phyloP scores from a whole-genome alignment of 164 flowering plant genomes.

The Nymphaea colorata region DNA sequence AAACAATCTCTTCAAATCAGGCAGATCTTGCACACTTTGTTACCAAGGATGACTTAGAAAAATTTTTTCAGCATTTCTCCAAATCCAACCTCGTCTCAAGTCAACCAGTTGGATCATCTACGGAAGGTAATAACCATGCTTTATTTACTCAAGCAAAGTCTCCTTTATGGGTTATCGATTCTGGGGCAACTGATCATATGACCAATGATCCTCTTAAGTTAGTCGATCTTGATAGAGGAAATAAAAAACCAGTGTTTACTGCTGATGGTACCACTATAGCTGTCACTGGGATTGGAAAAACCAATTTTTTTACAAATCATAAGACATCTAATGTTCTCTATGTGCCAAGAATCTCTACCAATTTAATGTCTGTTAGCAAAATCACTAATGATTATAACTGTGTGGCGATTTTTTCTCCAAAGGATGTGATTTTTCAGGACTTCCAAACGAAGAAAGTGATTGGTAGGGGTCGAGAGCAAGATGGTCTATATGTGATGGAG shows the following conservation, averaged over 20 bases:
- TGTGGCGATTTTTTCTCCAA: constrained; percentile 6
- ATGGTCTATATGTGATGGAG: neutral
- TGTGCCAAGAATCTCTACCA: constrained; percentile 1
- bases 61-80: neutral
- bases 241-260: neutral
- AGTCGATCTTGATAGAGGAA: neutral
- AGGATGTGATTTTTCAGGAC: neutral
- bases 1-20: too few species aligned
- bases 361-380: constrained; percentile 4
- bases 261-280: constrained; percentile 2
- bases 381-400: constrained; percentile 4
- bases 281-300: constrained; percentile 2
- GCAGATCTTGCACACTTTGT: too few species aligned
- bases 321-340: constrained; percentile 2
- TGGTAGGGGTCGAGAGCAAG: neutral
- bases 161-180: constrained; percentile 4
- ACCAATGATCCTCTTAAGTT: neutral
- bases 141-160: too few species aligned
- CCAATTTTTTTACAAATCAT: neutral
- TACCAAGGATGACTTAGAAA: too few species aligned
- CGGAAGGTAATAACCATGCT: too few species aligned
- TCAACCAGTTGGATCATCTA: neutral
- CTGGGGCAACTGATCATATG: constrained; percentile 6
- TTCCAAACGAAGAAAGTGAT: neutral
- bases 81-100: neutral